phyloP scores from a whole-genome alignment of 2,329 filamentous ascomycete species.

The Nothophoma quercina region DNA sequence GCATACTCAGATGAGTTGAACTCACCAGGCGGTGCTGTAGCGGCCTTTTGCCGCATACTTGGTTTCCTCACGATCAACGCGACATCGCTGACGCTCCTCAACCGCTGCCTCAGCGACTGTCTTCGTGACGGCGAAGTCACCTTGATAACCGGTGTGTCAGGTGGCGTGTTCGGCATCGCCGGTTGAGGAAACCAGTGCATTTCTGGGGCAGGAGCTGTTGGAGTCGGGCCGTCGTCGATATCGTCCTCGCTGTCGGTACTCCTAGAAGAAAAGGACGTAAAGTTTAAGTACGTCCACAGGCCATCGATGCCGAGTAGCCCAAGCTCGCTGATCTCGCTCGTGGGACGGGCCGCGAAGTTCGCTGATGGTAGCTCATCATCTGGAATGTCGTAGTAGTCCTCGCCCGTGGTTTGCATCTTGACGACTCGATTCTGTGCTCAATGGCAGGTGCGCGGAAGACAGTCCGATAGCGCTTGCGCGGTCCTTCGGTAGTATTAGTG shows the following conservation, averaged over 20 bases:
- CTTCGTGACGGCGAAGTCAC: conserved; percentile 12
- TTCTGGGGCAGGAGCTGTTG: conserved; percentile 2
- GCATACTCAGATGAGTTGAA: conserved; percentile 11
- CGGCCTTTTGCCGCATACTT: conserved; percentile 26
- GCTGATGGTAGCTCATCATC: conserved; percentile 29
- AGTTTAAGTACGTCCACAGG: conserved; percentile 18
- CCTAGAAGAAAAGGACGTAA: conserved; percentile 8
- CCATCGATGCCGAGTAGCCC: conserved; percentile 15
- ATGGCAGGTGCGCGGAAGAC: conserved; percentile 9
- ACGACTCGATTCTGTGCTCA: neutral
- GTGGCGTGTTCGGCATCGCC: conserved; percentile 12
- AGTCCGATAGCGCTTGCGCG: conserved; percentile 12
- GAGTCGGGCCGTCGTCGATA: conserved; percentile 18
- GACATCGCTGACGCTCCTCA: conserved; percentile 18
- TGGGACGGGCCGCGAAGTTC: conserved; percentile 34
- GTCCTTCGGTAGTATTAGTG: conserved; percentile 5
- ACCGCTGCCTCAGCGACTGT: neutral
- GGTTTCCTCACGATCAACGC: conserved; percentile 16
- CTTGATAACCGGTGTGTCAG: conserved; percentile 12
- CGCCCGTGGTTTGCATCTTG: conserved; percentile 18
- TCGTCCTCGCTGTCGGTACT: conserved; percentile 21
- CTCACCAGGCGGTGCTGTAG: conserved; percentile 30
- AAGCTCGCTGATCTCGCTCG: conserved; percentile 34
- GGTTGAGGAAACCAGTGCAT: conserved; percentile 8
- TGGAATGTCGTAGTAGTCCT: conserved; percentile 35